Base-by-base conservation (phyloP, 352 stramenopile species). In the Globisporangium camurandrum region DNA sequence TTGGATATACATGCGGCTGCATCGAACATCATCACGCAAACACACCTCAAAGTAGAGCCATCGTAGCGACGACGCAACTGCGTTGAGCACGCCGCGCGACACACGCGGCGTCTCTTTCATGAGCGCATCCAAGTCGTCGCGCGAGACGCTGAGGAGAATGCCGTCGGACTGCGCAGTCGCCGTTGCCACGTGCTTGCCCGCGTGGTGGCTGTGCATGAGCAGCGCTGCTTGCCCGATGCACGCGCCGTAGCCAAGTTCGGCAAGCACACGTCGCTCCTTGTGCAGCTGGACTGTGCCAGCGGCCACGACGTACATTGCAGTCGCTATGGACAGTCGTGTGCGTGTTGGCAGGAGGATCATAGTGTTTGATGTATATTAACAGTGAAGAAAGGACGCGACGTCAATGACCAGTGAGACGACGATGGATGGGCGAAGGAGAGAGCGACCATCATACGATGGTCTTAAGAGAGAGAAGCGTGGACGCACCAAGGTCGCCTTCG, bases 31-130 rank as follows among this genome's bases (percentile, higher is more conserved):
- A 43, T 17, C 23, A 44, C 11, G 33, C 6, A n/a, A n/a, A 45
- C 62, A 45, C 66, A 88, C 77, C 69, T 89, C 73, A 39, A 87
- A 86, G 43, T 91, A 93, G 7, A 90, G 57, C 59, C 77, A 82
- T 9, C 75, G 73, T 30, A 93, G 54, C 8, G 82, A 73, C 0
- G 77, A 89, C 2, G 80, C 81, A 20, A 94, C 75, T 0, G 81
- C 77, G 45, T 88, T 86, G 4, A 94, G 50, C n/a, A 92, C 80
- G 19, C 83, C 83, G 54, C 75, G 57, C 0, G 83, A 88, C 3
- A 94, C 71, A 14, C 75, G 67, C 1, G 72, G 71, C 6, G 70
- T 89, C 34, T 84, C 70, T 38, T 77, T 77, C 23, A 94, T 92
- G 27, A 94, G 57, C 0, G 71, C 65, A 14, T 89, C 75, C 33